These are phyloP conservation scores for Umbilicus rupestris DNA, from an alignment of 164 flowering plant species.

Conservation along the genomic window DNA sequence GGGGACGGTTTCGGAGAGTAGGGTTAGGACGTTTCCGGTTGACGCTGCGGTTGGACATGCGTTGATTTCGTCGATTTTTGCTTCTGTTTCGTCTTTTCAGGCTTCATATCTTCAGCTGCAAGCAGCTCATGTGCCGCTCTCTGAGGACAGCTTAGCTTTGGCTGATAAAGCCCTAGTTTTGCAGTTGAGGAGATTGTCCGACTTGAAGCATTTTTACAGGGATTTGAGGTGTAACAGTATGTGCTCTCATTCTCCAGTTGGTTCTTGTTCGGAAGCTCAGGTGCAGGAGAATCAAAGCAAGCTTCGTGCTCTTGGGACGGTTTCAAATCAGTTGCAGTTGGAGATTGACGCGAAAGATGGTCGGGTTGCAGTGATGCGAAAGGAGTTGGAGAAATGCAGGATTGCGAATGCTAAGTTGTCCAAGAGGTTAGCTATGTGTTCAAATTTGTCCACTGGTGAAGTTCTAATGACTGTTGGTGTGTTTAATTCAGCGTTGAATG, in stretches of 20 bases:
- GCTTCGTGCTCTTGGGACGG: conserved; percentile 52
- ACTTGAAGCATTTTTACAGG: conserved; percentile 39
- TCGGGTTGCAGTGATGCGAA: conserved; percentile 40
- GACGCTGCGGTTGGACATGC: conserved; percentile 23
- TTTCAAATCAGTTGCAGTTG: conserved; percentile 56
- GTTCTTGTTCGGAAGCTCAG: conserved; percentile 65
- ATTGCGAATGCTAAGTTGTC: conserved; percentile 31
- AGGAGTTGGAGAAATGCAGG: conserved; percentile 38
- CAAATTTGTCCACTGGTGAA: conserved; percentile 20
- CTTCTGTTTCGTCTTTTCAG: conserved; percentile 67
- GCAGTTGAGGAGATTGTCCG: conserved; percentile 52
- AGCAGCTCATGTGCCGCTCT: conserved; percentile 77
- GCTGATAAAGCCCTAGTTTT: conserved; percentile 65
- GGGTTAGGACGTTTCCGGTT: conserved; percentile 11
- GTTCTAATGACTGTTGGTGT: conserved; percentile 49
- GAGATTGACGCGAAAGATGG: conserved; percentile 66
- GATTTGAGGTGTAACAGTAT: conserved; percentile 21
- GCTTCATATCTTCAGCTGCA: conserved; percentile 86
- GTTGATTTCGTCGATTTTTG: conserved; percentile 58
- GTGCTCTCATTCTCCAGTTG: conserved; percentile 27
- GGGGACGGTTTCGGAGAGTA: background rate
- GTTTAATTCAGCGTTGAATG: conserved; percentile 56
- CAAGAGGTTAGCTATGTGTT: conserved; percentile 26
- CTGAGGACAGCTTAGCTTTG: conserved; percentile 33
- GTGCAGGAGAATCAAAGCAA: conserved; percentile 91